phyloP scores from a whole-genome alignment of 2,329 filamentous ascomycete species.

The Fusarium sp. region DNA sequence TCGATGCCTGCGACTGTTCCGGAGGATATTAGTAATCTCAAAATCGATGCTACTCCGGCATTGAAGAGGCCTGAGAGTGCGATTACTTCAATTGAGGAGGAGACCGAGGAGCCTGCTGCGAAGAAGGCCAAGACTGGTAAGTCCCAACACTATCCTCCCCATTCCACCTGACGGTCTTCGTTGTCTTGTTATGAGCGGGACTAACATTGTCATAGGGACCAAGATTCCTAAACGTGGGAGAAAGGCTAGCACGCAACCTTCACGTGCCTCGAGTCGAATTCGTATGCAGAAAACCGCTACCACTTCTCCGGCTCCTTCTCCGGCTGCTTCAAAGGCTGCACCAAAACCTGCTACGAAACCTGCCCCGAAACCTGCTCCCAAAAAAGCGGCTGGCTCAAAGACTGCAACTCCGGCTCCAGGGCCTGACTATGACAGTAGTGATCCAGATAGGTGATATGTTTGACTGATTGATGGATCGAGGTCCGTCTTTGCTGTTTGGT shows the following conservation, averaged over 20 bases:
- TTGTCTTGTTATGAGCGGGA: accelerated
- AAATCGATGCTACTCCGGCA: neutral
- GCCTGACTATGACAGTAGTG: neutral
- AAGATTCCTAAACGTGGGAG: neutral
- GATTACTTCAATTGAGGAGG: neutral
- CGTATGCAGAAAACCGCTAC: neutral
- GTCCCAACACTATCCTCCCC: neutral
- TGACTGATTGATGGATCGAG: no score
- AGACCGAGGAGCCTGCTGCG: constrained; percentile 1
- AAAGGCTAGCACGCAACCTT: constrained; percentile 1
- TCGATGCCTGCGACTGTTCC: constrained; percentile 23
- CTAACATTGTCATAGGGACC: neutral
- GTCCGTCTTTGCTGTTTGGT: no score
- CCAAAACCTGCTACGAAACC: neutral
- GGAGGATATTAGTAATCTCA: constrained; percentile 25
- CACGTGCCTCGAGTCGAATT: constrained; percentile 20
- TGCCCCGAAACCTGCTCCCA: neutral
- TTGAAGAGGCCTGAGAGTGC: constrained; percentile 1
- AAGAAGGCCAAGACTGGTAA: constrained; percentile 30
- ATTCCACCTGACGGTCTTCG: neutral
- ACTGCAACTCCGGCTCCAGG: neutral
- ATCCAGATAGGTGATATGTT: neutral
- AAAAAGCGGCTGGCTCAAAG: neutral
- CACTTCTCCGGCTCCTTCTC: neutral
- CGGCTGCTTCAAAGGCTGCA: neutral